phyloP scores from a whole-genome alignment of 208 protist genomes.

The Wallacemonas sp. region DNA sequence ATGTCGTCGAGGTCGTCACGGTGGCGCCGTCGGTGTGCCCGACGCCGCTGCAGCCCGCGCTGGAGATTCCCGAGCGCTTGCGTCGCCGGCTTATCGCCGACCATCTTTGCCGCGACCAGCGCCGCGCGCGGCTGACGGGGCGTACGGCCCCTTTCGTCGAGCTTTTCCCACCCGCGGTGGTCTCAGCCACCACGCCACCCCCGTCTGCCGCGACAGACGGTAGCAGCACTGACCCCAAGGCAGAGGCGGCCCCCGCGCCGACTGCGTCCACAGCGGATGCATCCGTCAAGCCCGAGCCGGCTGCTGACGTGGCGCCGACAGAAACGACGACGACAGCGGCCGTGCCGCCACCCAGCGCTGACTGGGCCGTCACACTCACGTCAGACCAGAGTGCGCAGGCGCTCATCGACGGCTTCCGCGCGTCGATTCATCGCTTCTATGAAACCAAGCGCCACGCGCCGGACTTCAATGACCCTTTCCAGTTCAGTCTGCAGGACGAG shows the following conservation, averaged over 20 bases:
- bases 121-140: constrained; percentile 60
- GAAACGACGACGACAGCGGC: not conserved
- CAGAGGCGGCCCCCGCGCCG: not conserved
- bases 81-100: constrained; percentile 52
- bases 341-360: not conserved
- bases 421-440: constrained; percentile 50
- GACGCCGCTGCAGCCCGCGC: constrained; percentile 69
- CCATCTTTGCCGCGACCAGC: constrained; percentile 46
- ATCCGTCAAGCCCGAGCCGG: too few species aligned
- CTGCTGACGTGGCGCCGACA: too few species aligned
- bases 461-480: constrained; percentile 69
- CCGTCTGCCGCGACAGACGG: not conserved
- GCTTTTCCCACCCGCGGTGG: constrained; percentile 17
- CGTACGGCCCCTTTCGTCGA: constrained; percentile 10
- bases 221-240: not conserved
- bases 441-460: constrained; percentile 30
- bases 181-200: not conserved
- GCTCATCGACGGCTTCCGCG: constrained; percentile 47
- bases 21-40: constrained; percentile 24
- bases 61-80: constrained; percentile 52
- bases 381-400: constrained; percentile 35
- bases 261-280: not conserved
- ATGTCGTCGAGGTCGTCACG: not conserved
- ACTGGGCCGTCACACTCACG: constrained; percentile 16
- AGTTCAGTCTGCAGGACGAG: constrained; percentile 64